These are phyloP conservation scores for Sporothrix protearum DNA, from an alignment of 2,329 filamentous ascomycete species.

Conservation along the genomic window DNA sequence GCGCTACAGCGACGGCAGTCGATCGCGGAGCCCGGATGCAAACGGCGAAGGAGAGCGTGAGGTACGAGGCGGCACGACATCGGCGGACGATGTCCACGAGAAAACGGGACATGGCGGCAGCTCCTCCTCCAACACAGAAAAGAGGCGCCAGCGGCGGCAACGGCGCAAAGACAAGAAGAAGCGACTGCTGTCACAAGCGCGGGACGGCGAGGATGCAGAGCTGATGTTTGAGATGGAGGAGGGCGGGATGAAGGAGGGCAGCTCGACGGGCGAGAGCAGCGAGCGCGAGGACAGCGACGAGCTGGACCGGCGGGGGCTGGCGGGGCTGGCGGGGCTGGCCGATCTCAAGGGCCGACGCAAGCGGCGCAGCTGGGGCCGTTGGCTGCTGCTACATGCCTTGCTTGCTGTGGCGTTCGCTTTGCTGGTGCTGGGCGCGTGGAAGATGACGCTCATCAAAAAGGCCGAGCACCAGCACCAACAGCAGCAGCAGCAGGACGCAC, in stretches of 20 bases:
- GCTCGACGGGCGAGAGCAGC: constrained; percentile 59
- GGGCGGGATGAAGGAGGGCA: constrained; percentile 66
- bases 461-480: constrained; percentile 12
- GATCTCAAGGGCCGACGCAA: constrained; percentile 39
- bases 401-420: constrained; percentile 55
- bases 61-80: constrained; percentile 14
- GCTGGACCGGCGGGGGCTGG: constrained; percentile 54
- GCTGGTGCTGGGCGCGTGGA: constrained; percentile 56
- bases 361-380: constrained; percentile 43
- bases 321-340: constrained; percentile 46
- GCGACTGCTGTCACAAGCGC: constrained; percentile 50
- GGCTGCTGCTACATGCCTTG: constrained; percentile 51
- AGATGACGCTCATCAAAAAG: constrained; percentile 49
- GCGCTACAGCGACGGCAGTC: constrained; percentile 37
- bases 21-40: constrained; percentile 18
- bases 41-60: background rate
- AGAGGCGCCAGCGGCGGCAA: constrained; percentile 48
- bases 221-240: constrained; percentile 92
- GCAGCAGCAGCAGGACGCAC: background rate
- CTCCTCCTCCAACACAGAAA: background rate
- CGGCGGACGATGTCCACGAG: constrained; percentile 3
- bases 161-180: constrained; percentile 54
- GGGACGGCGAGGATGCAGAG: constrained; percentile 65
- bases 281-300: constrained; percentile 58
- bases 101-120: no score